These are phyloP conservation scores for Emmonsia crescens DNA, from an alignment of 2,329 filamentous ascomycete species.

Conservation along the genomic window DNA sequence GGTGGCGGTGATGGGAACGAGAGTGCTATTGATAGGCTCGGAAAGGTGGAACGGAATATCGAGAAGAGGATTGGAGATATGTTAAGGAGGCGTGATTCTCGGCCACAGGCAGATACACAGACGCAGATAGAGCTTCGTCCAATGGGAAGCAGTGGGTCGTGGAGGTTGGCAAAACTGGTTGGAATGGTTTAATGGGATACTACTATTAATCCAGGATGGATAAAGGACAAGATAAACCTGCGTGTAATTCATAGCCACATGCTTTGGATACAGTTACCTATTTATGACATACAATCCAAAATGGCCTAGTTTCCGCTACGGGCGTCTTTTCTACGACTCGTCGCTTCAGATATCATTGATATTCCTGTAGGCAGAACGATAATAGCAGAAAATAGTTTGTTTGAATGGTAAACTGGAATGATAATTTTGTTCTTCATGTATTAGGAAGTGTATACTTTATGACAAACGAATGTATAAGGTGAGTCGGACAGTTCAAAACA, in stretches of 20 bases:
- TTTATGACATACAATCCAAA: too few species aligned
- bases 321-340: too few species aligned
- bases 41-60: neutral
- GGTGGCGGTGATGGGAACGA: neutral
- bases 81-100: neutral
- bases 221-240: neutral
- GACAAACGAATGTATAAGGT: neutral
- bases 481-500: neutral
- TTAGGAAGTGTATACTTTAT: neutral
- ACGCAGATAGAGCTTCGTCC: neutral
- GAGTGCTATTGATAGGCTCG: neutral
- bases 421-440: neutral
- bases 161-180: neutral
- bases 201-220: too few species aligned
- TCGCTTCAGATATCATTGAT: too few species aligned
- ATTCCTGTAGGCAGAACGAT: neutral
- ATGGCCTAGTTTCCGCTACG: too few species aligned
- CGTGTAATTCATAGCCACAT: too few species aligned
- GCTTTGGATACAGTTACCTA: too few species aligned
- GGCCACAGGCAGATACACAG: neutral
- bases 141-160: neutral
- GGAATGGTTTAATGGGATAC: neutral
- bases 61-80: conserved; percentile 6
- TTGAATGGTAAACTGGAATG: too few species aligned
- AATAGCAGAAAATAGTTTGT: neutral